These are phyloP conservation scores for Cicer judaicum DNA, from an alignment of 306 rosid genomes.

Conservation along the genomic window DNA sequence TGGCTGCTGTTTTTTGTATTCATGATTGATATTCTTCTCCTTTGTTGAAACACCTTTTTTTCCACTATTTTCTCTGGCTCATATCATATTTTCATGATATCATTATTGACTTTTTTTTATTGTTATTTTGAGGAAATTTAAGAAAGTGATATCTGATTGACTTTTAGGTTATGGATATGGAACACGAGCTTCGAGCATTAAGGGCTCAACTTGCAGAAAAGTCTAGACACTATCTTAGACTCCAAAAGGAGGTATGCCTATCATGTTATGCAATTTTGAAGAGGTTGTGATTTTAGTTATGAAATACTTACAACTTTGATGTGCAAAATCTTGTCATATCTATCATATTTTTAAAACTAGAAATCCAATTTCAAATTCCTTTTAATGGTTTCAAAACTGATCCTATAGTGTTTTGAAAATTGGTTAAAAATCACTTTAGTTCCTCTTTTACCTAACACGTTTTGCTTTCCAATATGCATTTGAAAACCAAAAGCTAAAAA, in stretches of 20 bases:
- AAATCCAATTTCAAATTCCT: too few species aligned
- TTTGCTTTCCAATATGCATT: too few species aligned
- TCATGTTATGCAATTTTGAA: conserved; percentile 37
- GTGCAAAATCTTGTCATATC: too few species aligned
- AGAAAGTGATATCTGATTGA: conserved; percentile 36
- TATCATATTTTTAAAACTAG: too few species aligned
- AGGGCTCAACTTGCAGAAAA: conserved; percentile 89
- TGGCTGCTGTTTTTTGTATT: conserved; percentile 13
- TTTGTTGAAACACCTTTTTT: conserved; percentile 2
- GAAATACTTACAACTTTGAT: background rate
- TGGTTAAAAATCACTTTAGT: too few species aligned
- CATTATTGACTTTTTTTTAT: background rate
- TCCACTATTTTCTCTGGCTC: conserved; percentile 17
- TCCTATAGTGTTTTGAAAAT: too few species aligned
- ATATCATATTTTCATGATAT: conserved; percentile 4
- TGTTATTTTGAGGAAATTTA: conserved; percentile 35
- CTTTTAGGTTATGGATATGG: conserved; percentile 98
- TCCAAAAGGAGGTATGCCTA: conserved; percentile 82
- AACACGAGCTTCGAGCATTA: conserved; percentile 90
- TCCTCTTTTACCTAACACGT: too few species aligned
- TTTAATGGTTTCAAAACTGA: too few species aligned
- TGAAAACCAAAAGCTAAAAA: too few species aligned
- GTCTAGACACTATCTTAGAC: conserved; percentile 77
- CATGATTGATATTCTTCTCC: conserved; percentile 16
- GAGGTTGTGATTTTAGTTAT: conserved; percentile 13